Conservation (phyloP, 2,329 filamentous ascomycete genomes). For the Phialophora chinensis region DNA sequence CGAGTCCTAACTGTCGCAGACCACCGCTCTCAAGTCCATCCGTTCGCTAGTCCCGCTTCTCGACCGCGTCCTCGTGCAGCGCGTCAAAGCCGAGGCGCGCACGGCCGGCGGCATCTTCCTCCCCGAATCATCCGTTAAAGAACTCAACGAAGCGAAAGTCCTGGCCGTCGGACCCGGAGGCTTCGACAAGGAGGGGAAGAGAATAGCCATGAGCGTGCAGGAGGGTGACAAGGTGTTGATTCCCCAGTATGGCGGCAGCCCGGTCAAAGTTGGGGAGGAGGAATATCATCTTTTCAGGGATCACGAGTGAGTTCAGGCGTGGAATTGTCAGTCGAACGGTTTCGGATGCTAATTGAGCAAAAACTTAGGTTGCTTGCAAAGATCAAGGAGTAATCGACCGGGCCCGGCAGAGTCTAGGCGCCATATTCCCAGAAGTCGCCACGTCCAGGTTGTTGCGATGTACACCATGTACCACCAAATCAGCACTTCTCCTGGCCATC, state of each 20-base stretch:
- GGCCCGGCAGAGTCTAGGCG: neutral
- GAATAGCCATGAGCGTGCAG: constrained; percentile 79
- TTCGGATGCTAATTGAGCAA: constrained; percentile 24
- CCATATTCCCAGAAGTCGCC: neutral
- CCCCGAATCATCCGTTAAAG: constrained; percentile 94
- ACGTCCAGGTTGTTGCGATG: constrained; percentile 11
- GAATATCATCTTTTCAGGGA: constrained; percentile 97
- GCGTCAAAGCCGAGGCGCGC: constrained; percentile 95
- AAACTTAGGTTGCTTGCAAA: constrained; percentile 84
- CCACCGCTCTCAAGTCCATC: constrained; percentile 84
- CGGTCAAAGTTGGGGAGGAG: constrained; percentile 96
- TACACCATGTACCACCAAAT: constrained; percentile 35
- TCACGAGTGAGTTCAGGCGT: constrained; percentile 77
- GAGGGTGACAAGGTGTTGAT: constrained; percentile 93
- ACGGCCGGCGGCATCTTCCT: constrained; percentile 97
- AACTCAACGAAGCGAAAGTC: constrained; percentile 97
- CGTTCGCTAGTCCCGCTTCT: constrained; percentile 93
- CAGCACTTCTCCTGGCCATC: constrained; percentile 8
- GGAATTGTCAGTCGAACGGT: neutral
- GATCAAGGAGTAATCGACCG: constrained; percentile 86
- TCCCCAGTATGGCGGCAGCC: constrained; percentile 92
- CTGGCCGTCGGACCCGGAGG: constrained; percentile 91
- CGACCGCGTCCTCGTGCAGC: constrained; percentile 97
- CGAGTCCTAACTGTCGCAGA: constrained; percentile 23
- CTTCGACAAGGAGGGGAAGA: constrained; percentile 86